Conservation (phyloP, 768 basidiomycete genomes). For the Mycena maculata region DNA sequence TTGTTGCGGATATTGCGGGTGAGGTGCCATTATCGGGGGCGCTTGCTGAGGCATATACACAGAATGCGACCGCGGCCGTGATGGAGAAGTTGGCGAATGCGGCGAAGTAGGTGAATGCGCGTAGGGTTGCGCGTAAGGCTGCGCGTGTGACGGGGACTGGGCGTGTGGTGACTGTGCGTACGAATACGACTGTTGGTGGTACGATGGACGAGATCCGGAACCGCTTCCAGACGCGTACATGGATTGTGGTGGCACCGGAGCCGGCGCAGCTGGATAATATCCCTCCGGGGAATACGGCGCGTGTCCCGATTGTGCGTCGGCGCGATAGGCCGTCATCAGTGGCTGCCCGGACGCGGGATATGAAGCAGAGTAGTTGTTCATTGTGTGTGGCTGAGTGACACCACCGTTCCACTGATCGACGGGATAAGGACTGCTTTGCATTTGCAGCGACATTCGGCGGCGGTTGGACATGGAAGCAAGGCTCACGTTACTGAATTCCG, state of each 20-base stretch:
- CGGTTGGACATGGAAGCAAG: constrained; percentile 44
- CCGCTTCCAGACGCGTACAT: constrained; percentile 40
- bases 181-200: constrained; percentile 45
- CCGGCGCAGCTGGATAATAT: constrained; percentile 33
- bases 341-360: constrained; percentile 26
- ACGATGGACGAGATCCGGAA: constrained; percentile 46
- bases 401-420: constrained; percentile 50
- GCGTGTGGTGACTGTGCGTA: constrained; percentile 47
- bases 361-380: constrained; percentile 40
- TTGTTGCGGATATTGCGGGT: constrained; percentile 48
- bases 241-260: constrained; percentile 33
- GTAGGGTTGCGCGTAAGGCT: constrained; percentile 30
- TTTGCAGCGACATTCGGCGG: constrained; percentile 45
- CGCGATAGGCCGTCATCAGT: constrained; percentile 25
- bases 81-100: constrained; percentile 39
- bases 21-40: constrained; percentile 32
- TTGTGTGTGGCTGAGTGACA: constrained; percentile 41
- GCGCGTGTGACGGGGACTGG: constrained; percentile 41
- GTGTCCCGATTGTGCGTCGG: constrained; percentile 20
- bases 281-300: constrained; percentile 36
- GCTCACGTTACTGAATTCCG: constrained; percentile 31
- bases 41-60: constrained; percentile 37
- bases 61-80: constrained; percentile 58
- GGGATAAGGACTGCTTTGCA: constrained; percentile 47
- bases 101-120: constrained; percentile 38